These are phyloP conservation scores for Phalaenopsis equestris DNA, from an alignment of 106 monocot species.

Conservation along the genomic window DNA sequence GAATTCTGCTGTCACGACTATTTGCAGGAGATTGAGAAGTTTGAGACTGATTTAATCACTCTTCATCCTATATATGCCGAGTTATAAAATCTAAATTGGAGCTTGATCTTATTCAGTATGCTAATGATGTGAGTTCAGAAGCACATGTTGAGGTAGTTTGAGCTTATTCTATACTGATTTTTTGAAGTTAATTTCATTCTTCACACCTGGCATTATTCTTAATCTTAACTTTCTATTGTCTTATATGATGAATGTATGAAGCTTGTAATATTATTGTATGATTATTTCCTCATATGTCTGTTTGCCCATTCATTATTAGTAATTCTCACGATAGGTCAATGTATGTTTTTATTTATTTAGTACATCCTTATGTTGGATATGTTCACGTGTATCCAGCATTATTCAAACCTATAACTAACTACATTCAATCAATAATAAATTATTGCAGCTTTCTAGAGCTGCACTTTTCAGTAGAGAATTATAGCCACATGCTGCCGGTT, in stretches of 20 bases:
- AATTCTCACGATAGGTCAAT: not conserved
- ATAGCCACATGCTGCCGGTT: not conserved
- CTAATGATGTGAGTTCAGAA: conserved; percentile 94
- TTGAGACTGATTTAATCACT: conserved; percentile 63
- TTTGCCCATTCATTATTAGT: not conserved
- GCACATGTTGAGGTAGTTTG: conserved; percentile 84
- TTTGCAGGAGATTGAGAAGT: conserved; percentile 68
- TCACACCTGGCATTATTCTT: not conserved
- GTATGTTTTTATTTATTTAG: not conserved
- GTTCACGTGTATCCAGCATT: not conserved
- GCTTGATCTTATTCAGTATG: conserved; percentile 82
- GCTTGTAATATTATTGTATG: not conserved
- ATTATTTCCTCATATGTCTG: not conserved
- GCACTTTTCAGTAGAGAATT: not conserved
- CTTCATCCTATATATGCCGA: conserved; percentile 88
- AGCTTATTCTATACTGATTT: not conserved
- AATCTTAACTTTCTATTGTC: not conserved
- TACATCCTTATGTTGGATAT: not conserved
- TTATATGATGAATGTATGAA: not conserved
- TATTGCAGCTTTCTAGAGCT: not conserved
- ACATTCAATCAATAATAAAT: not conserved
- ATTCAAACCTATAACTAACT: not conserved
- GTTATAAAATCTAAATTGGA: conserved; percentile 79
- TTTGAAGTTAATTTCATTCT: too few species aligned
- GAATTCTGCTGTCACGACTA: not conserved